These are phyloP conservation scores for Leccinum disarticulatum DNA, from an alignment of 768 basidiomycete species.

Conservation along the genomic window DNA sequence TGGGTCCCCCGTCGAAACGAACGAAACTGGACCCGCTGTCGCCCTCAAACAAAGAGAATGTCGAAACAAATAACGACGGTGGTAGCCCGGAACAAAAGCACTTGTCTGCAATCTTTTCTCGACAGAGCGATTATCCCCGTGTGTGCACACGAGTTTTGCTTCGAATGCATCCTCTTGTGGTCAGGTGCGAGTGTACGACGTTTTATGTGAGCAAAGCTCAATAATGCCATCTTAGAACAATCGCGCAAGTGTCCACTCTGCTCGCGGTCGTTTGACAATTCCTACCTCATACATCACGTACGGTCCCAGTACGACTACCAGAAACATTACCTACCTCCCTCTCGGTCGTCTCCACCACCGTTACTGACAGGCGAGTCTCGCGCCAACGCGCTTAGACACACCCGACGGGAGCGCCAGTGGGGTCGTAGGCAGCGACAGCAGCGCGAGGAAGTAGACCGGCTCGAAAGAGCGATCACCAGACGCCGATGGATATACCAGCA, in stretches of 20 bases:
- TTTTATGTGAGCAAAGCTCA: not conserved
- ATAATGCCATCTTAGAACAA: slow-evolving; percentile 47
- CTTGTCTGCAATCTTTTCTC: slow-evolving; percentile 69
- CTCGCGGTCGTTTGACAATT: slow-evolving; percentile 60
- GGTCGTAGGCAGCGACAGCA: slow-evolving; percentile 52
- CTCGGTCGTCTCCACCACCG: slow-evolving; percentile 49
- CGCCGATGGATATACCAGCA: slow-evolving; percentile 82
- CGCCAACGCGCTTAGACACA: slow-evolving; percentile 29
- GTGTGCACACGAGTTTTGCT: slow-evolving; percentile 94
- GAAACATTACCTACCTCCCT: slow-evolving; percentile 73
- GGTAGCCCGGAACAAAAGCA: slow-evolving; percentile 32
- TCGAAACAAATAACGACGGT: not conserved
- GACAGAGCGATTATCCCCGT: slow-evolving; percentile 81
- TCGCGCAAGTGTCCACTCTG: slow-evolving; percentile 80
- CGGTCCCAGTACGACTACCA: slow-evolving; percentile 79
- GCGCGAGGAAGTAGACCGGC: slow-evolving; percentile 60
- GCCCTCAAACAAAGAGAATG: not conserved
- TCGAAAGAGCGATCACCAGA: slow-evolving; percentile 71
- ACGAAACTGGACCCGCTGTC: slow-evolving; percentile 33
- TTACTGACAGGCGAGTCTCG: slow-evolving; percentile 31
- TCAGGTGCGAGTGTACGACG: slow-evolving; percentile 50
- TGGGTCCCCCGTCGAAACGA: slow-evolving; percentile 35
- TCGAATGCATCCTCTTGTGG: slow-evolving; percentile 88
- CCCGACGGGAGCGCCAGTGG: slow-evolving; percentile 50
- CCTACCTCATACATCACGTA: slow-evolving; percentile 75